Evolutionary conservation across 2,329 filamentous ascomycete species (phyloP).

Genomic region (Botryotinia narcissicola): DNA sequence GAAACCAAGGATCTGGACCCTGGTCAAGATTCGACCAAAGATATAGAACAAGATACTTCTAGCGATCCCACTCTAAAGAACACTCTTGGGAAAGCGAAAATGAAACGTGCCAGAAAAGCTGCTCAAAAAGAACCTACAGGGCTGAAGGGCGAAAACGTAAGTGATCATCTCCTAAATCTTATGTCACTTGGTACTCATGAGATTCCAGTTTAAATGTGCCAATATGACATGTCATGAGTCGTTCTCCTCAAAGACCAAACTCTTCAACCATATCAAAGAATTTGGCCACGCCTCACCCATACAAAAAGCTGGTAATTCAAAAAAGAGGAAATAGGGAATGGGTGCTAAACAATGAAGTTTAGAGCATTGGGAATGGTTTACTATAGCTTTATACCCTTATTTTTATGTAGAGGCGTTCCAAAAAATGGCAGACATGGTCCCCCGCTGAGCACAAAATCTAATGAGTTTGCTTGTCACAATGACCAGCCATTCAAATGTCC

Average conservation of each 20-base stretch:
- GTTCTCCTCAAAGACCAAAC: conserved; percentile 59
- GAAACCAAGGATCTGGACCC: neutral
- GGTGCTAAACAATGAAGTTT: neutral
- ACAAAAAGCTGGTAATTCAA: conserved; percentile 30
- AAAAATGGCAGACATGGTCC: neutral
- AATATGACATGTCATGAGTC: conserved; percentile 48
- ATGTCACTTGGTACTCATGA: conserved; percentile 18
- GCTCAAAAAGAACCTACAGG: conserved; percentile 20
- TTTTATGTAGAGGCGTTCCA: conserved; percentile 19
- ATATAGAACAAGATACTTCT: conserved; percentile 17
- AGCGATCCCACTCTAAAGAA: conserved; percentile 23
- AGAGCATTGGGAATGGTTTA: conserved; percentile 4
- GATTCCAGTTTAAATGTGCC: conserved; percentile 49
- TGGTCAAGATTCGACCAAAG: conserved; percentile 10
- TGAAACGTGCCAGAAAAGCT: conserved; percentile 49
- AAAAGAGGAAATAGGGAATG: conserved; percentile 26
- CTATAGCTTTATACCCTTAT: conserved; percentile 17
- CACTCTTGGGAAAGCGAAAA: conserved; percentile 52
- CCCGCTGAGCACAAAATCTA: neutral
- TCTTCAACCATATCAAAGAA: conserved; percentile 62
- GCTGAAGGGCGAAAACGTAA: conserved; percentile 28
- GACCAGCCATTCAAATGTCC: neutral
- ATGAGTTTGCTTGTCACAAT: neutral
- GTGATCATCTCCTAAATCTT: neutral
- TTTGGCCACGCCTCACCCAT: conserved; percentile 53